Conservation (phyloP, 2,329 filamentous ascomycete genomes). For the Clonostachys chloroleuca region DNA sequence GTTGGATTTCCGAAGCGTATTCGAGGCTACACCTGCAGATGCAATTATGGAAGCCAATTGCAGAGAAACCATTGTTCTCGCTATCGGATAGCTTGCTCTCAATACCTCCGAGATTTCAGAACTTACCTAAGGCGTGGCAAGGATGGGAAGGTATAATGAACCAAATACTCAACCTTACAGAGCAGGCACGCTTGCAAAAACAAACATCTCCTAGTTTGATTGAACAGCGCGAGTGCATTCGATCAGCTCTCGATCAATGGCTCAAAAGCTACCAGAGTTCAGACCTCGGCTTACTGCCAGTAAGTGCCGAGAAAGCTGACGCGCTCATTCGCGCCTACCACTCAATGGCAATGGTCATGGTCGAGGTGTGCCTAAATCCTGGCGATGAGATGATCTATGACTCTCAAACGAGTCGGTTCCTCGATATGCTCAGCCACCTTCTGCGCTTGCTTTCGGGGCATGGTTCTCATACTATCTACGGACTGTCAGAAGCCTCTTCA, state of each 20-base stretch:
- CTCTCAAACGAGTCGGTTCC: slow-evolving; percentile 20
- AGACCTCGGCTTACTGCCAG: too few relatives aligned
- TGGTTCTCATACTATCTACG: too few relatives aligned
- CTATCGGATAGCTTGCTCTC: too few relatives aligned
- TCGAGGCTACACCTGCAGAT: slow-evolving; percentile 18
- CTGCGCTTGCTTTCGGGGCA: slow-evolving; percentile 1
- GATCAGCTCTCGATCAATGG: slow-evolving; percentile 11
- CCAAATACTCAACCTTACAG: not conserved
- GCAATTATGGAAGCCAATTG: slow-evolving; percentile 10
- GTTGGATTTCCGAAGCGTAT: slow-evolving; percentile 37
- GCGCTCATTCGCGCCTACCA: slow-evolving; percentile 29
- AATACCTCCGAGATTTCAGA: not conserved
- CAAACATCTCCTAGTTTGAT: too few relatives aligned
- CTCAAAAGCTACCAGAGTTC: not conserved
- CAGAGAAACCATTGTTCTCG: not conserved
- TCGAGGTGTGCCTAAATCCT: slow-evolving; percentile 20
- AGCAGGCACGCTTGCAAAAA: not conserved
- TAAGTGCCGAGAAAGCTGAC: not conserved
- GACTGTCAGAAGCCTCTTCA: slow-evolving; percentile 1
- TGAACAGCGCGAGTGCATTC: not conserved
- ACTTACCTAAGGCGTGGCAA: not conserved
- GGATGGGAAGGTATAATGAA: not conserved
- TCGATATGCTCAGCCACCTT: slow-evolving; percentile 18
- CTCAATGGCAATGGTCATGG: slow-evolving; percentile 36
- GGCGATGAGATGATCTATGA: slow-evolving; percentile 30